Evolutionary conservation across 192 early-diverging fungal species (phyloP).

Genomic region (Coemansia sp.): DNA sequence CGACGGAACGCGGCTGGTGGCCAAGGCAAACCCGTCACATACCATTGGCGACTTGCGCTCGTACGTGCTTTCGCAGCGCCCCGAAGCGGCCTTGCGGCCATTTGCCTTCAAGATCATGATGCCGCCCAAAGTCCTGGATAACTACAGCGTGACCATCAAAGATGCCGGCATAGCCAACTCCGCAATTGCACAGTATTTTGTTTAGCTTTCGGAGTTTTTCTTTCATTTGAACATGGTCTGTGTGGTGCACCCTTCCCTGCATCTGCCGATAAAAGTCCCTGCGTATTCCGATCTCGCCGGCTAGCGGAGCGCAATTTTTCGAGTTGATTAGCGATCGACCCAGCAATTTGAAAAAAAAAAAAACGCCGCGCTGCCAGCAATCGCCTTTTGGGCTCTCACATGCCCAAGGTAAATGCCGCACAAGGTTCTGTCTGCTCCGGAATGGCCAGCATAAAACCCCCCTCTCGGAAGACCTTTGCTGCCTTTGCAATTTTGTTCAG

Average conservation of each 20-base stretch:
- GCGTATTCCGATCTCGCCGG: neutral
- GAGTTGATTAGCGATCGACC: too few relatives aligned
- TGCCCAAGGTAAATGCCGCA: too few relatives aligned
- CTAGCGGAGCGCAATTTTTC: too few relatives aligned
- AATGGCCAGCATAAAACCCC: too few relatives aligned
- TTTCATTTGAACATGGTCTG: neutral
- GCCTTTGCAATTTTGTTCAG: too few relatives aligned
- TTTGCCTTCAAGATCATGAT: constrained; percentile 84
- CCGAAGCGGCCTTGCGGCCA: constrained; percentile 58
- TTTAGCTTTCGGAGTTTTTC: constrained; percentile 13
- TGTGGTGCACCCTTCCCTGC: constrained; percentile 2
- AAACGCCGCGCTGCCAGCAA: constrained; percentile 2
- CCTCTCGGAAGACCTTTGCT: too few relatives aligned
- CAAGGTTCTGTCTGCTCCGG: too few relatives aligned
- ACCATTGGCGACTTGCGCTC: constrained; percentile 81
- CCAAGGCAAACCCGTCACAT: constrained; percentile 87
- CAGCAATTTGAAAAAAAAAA: neutral
- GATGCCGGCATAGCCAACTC: constrained; percentile 85
- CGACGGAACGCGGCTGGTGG: constrained; percentile 86
- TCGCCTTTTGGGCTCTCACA: too few relatives aligned
- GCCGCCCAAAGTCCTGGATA: constrained; percentile 76
- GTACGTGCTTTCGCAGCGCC: constrained; percentile 69
- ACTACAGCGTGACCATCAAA: constrained; percentile 68
- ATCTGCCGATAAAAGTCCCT: neutral
- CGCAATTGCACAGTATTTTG: constrained; percentile 71